Evolutionary conservation across 108 stramenopile genomes (phyloP), one percentile per base, ranked within the genome.

Genomic region (Cylindrotheca closterium): DNA sequence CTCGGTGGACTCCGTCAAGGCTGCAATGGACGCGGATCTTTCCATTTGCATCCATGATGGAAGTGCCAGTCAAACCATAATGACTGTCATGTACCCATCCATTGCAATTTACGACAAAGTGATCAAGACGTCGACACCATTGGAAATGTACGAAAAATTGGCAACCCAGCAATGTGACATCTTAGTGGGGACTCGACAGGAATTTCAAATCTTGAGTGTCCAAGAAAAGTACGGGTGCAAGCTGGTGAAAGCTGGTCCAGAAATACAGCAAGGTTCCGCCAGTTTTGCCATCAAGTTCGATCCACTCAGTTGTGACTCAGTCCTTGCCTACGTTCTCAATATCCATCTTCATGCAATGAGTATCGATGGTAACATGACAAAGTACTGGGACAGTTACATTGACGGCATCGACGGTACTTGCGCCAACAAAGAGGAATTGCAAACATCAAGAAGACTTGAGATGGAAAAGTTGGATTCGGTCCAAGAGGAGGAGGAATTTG

Each of bases 91-190:
- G 27, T 15, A 42, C 15, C 37, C 37, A 7, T 7, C 7, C 7
- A 42, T 42, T 42, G 22, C 17, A 12, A 30, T 47, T 15, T 62
- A 19, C 8, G 28, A 47, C 34, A 42, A 42, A 15, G 37, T 42
- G 10, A 15, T 42, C 10, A 42, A 42, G 15, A 10, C 10, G 7
- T 42, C 37, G 37, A 42, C 37, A 42, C 37, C 37, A 7, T 4
- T 15, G 10, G 37, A 42, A 42, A 42, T 62, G 48, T 48, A 49
- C 30, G 29, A 28, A 5, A 5, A 45, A 0, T 29, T 62, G 1
- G 29, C 15, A 15, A 49, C 8, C 2, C 15, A 23, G 22, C 27
- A 62, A 5, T 62, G 60, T 29, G 60, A 62, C 5, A 15, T 62
- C 26, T 26, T 62, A 15, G 15, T 62, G 24, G 60, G 24, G 0